Base-by-base conservation (phyloP, 2,329 filamentous ascomycete genomes). In the Penicillium brevicompactum region DNA sequence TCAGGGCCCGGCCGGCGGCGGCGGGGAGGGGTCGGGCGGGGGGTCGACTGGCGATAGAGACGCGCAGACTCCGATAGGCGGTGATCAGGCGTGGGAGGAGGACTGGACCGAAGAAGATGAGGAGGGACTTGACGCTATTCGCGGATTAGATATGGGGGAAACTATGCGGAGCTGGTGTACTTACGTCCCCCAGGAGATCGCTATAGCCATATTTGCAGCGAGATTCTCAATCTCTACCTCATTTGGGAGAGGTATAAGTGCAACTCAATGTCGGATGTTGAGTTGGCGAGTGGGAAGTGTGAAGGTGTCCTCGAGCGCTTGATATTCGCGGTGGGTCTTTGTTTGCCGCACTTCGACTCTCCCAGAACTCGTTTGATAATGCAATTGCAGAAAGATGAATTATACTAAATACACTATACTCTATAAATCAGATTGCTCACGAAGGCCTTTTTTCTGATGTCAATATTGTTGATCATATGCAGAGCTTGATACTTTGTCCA, bases 61-160 rank as follows among this genome's bases (percentile, higher is more conserved):
- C 66, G 42, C 70, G 70, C 13, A 74, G 53, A 31, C 61, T 65
- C 47, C 73, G 74, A 50, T 75, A 74, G 57, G 71, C 70, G 43
- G 67, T 71, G 54, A 77, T 69, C 16, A 70, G 55, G 11, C 72
- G 71, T 30, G 75, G 76, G 34, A 78, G 60, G 38, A 77, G 53
- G 47, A 78, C 64, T 7, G 76, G 76, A 10, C 67, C 76, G 51
- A 78, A 72, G 63, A 78, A 76, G 57, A 78, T 70, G 50, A 73
- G 58, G 57, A 78, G 66, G 18, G 73, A 74, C 60, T 77, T 76
- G 67, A 76, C 63, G 53, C 76, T 78, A 57, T 56, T 55, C 22
- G 45, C 44, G 37, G 24, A 44, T 61, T 52, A 60, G 58, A 31
- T 24, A 41, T 22, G 43, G 18, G 18, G 18, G 21, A 37, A 24